Base-by-base conservation (phyloP, 2,329 filamentous ascomycete genomes). In the Aspergillus ochraceus region DNA sequence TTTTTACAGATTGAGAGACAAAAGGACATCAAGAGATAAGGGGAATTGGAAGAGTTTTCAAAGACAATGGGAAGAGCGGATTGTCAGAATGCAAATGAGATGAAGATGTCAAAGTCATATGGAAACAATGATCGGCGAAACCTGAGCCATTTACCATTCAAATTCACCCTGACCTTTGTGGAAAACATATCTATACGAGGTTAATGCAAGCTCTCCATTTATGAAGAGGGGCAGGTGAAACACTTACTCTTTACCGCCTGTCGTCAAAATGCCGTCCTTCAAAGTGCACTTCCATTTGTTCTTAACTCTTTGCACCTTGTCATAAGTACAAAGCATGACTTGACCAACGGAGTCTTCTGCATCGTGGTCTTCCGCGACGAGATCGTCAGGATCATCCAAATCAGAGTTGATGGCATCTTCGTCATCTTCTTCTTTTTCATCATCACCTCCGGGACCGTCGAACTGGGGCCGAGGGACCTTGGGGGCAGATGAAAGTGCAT, bases 281-380 rank as follows among this genome's bases (percentile, higher is more conserved):
- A 99, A 87, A 1, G 92, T 93, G 79, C 95, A 99, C 90, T 99
- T 99, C 91, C 91, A 95, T 86, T 95, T 99, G 81, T 98, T 99
- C 88, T 99, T 99, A 71, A 98, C 95, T 52, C 95, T 86, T 79
- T 98, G 94, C 10, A 99, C 95, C 81, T 99, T 99, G 81, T 99
- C 95, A 75, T 99, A 99, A 74, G 96, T 97, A 81, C 95, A 99
- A 46, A 99, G 88, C 91, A 99, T 98, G 73, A 96, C 93, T 68
- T 96, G 90, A 1, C 89, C 88, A 65, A 90, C 86, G 39, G 88
- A 86, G 49, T 96, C 93, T 61, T 96, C 92, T 14, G 92, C 91
- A 54, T 95, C 93, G 36, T 95, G 91, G 24, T 94, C 91, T 24
- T 95, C 92, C 30, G 90, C 88, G 19, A 87, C 79, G 11, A 91